phyloP scores from a whole-genome alignment of 1,284 basidiomycete genomes.

The Sphaerobolus stellatus region DNA sequence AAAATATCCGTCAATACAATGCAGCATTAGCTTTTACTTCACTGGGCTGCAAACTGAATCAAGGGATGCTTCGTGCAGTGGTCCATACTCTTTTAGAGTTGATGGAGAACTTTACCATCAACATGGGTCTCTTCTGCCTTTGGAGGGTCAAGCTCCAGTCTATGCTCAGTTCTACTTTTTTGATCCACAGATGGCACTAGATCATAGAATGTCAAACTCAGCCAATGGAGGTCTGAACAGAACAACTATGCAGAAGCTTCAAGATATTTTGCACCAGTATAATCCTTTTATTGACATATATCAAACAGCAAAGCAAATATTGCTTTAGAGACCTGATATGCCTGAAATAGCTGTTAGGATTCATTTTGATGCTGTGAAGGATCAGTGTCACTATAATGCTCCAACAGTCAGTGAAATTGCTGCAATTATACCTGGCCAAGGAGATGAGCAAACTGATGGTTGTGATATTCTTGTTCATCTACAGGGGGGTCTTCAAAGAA shows the following conservation, averaged over 20 bases:
- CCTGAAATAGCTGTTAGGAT: too few relatives aligned
- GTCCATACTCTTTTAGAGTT: constrained; percentile 35
- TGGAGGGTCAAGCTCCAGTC: constrained; percentile 17
- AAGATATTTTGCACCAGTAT: constrained; percentile 23
- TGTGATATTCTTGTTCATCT: constrained; percentile 35
- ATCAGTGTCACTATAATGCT: constrained; percentile 36
- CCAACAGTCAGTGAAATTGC: constrained; percentile 41
- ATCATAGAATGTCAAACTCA: constrained; percentile 10
- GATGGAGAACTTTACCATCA: constrained; percentile 38
- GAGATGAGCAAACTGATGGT: constrained; percentile 13
- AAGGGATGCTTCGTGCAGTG: constrained; percentile 28
- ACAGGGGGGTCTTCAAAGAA: constrained; percentile 27
- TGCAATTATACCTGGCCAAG: constrained; percentile 34
- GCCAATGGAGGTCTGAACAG: constrained; percentile 27
- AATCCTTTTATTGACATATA: constrained; percentile 34
- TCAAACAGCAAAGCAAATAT: constrained; percentile 31
- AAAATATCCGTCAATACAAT: constrained; percentile 38
- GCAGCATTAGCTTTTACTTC: constrained; percentile 42
- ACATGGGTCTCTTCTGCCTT: constrained; percentile 32
- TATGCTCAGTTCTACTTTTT: constrained; percentile 43
- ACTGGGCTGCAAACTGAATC: constrained; percentile 31
- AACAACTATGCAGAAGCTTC: constrained; percentile 26
- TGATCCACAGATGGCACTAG: constrained; percentile 32
- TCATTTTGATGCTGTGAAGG: constrained; percentile 21
- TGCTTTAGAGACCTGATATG: constrained; percentile 21